Evolutionary conservation across 1,139 yeast species (phyloP).

Genomic region (Geotrichum klebahnii): DNA sequence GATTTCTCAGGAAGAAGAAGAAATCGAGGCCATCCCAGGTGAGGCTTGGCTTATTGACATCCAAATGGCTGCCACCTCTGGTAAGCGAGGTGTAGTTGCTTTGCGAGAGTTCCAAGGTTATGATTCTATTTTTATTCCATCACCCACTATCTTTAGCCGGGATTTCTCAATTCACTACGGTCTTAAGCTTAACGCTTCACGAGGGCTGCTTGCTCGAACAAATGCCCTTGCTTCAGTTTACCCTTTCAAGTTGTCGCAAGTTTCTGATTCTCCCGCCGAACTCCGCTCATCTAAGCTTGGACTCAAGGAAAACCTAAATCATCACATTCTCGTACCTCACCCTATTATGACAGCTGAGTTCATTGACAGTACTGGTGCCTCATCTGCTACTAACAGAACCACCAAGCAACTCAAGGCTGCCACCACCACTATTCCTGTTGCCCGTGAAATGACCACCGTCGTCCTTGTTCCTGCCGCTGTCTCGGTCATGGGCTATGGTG

Average conservation of each 20-base stretch:
- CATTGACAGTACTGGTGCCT: constrained; percentile 39
- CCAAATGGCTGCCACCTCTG: constrained; percentile 64
- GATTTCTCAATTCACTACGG: constrained; percentile 79
- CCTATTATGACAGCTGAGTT: constrained; percentile 66
- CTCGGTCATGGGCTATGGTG: constrained; percentile 48
- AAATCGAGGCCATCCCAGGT: constrained; percentile 48
- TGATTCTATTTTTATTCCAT: constrained; percentile 31
- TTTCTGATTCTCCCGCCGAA: constrained; percentile 30
- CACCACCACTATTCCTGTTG: constrained; percentile 52
- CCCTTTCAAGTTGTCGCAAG: constrained; percentile 69
- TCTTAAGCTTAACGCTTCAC: constrained; percentile 68
- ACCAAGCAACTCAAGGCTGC: constrained; percentile 46
- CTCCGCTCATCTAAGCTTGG: constrained; percentile 62
- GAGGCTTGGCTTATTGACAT: constrained; percentile 86
- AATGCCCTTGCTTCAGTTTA: constrained; percentile 77
- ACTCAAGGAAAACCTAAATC: constrained; percentile 71
- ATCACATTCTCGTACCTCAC: constrained; percentile 71
- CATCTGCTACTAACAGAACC: constrained; percentile 19
- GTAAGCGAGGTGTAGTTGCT: constrained; percentile 32
- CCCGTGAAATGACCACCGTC: constrained; percentile 76
- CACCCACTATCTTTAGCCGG: constrained; percentile 72
- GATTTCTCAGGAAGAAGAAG: constrained; percentile 25
- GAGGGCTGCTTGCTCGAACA: constrained; percentile 64
- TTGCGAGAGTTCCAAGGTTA: constrained; percentile 33
- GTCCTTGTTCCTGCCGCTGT: constrained; percentile 49